A percentile compares a stretch with the other conserved stretches of the same genome.
These are phyloP conservation scores for Solanum tarijense DNA, from an alignment of 257 asterid species.

Conservation along the genomic window DNA sequence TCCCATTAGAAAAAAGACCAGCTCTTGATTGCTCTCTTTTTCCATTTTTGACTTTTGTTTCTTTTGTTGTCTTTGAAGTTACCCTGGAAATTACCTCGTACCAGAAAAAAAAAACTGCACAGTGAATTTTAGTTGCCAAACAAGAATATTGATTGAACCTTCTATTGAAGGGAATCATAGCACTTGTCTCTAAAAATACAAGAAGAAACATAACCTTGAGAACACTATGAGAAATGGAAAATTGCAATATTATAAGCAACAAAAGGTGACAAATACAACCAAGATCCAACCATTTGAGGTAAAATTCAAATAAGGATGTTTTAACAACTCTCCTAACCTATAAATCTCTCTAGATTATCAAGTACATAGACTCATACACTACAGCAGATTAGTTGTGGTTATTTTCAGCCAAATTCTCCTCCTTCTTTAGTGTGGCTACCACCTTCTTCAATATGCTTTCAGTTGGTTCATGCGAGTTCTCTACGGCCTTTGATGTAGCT, in stretches of 20 bases:
- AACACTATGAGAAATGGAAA: background rate
- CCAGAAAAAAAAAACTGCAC: background rate
- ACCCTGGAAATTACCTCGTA: background rate
- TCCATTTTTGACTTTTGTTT: background rate
- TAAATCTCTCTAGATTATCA: background rate
- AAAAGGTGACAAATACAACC: background rate
- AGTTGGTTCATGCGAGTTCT: conserved; percentile 79
- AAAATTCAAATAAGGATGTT: background rate
- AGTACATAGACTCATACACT: background rate
- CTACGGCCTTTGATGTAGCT: conserved; percentile 67
- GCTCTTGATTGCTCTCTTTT: background rate
- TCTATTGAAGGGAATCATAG: background rate
- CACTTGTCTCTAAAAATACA: background rate
- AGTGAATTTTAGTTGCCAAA: background rate
- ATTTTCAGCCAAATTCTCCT: conserved; percentile 53
- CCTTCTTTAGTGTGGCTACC: conserved; percentile 67
- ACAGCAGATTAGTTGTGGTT: conserved; percentile 19
- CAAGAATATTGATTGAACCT: background rate
- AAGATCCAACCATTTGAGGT: background rate
- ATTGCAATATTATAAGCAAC: background rate
- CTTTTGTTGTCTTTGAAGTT: background rate
- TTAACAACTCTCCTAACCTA: background rate
- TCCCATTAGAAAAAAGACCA: background rate
- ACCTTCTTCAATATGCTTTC: conserved; percentile 77
- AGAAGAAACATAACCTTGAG: background rate